A percentile compares a stretch with the other conserved stretches of the same genome.
phyloP scores from a whole-genome alignment of 495 filamentous ascomycete species.

The Pyrenula aspistea region DNA sequence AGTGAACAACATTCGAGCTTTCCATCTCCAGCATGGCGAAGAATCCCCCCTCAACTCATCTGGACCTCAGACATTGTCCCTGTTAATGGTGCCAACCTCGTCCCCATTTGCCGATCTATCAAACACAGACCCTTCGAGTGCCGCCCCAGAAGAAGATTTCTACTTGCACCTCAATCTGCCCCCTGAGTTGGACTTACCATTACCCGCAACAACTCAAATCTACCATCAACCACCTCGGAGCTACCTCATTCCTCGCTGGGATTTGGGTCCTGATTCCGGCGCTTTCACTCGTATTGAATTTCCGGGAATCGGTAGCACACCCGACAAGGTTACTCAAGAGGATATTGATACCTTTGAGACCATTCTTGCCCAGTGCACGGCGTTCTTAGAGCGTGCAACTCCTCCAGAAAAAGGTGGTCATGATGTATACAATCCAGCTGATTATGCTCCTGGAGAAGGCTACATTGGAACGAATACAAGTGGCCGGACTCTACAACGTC shows the following conservation, averaged over 20 bases:
- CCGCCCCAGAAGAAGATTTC: constrained; percentile 74
- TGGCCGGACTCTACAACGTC: constrained; percentile 29
- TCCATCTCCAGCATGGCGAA: constrained; percentile 77
- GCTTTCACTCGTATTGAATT: constrained; percentile 90
- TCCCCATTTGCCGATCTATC: constrained; percentile 54
- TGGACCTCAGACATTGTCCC: constrained; percentile 75
- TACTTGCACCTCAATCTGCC: constrained; percentile 89
- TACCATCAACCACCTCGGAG: constrained; percentile 82
- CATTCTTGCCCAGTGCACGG: constrained; percentile 89
- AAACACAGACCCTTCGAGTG: constrained; percentile 39
- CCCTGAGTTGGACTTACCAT: constrained; percentile 81
- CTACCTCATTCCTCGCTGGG: constrained; percentile 90
- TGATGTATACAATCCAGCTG: constrained; percentile 62
- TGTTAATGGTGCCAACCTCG: constrained; percentile 86
- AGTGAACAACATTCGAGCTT: constrained; percentile 72
- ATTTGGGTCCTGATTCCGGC: constrained; percentile 71
- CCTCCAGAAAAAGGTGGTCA: constrained; percentile 35
- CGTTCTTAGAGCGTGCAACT: constrained; percentile 71
- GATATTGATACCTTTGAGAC: constrained; percentile 95
- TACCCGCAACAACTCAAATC: constrained; percentile 88
- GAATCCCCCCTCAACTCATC: constrained; percentile 72
- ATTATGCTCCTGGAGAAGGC: constrained; percentile 67
- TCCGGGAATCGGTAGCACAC: constrained; percentile 52
- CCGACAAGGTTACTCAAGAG: constrained; percentile 63
- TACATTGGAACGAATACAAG: constrained; percentile 38